These are phyloP conservation scores for Leonotis leonurus DNA, from an alignment of 257 asterid genomes.

Conservation along the genomic window DNA sequence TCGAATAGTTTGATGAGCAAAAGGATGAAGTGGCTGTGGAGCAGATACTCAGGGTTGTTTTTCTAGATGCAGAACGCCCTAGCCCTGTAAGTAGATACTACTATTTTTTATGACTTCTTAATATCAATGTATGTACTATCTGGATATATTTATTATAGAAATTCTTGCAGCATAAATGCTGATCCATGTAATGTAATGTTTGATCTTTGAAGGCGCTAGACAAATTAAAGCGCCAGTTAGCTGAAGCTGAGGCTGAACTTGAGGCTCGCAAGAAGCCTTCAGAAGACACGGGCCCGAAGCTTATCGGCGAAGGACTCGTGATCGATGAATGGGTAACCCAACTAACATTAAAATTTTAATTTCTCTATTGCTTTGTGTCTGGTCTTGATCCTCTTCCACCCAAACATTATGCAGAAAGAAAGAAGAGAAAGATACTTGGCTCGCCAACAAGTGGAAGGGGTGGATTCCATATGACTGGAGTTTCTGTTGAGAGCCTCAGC, in stretches of 20 bases:
- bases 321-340: conserved; percentile 83
- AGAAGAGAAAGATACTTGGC: conserved; percentile 96
- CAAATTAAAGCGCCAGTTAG: conserved; percentile 65
- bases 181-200: background rate
- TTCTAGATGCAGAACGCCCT: conserved; percentile 73
- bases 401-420: conserved; percentile 75
- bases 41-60: conserved; percentile 80
- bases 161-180: background rate
- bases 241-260: conserved; percentile 83
- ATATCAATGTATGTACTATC: too few species aligned
- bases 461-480: conserved; percentile 47
- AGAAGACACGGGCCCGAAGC: conserved; percentile 64
- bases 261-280: conserved; percentile 77
- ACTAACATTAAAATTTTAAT: background rate
- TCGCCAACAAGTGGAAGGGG: conserved; percentile 79
- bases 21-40: conserved; percentile 89
- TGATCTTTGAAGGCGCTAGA: conserved; percentile 54
- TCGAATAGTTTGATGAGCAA: conserved; percentile 81
- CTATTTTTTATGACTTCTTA: too few species aligned
- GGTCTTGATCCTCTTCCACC: background rate
- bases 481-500: too few species aligned
- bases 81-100: conserved; percentile 53
- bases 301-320: conserved; percentile 89
- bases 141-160: too few species aligned
- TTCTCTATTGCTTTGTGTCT: background rate